phyloP scores from a whole-genome alignment of 257 asterid species.

The Forsythia suspensa region DNA sequence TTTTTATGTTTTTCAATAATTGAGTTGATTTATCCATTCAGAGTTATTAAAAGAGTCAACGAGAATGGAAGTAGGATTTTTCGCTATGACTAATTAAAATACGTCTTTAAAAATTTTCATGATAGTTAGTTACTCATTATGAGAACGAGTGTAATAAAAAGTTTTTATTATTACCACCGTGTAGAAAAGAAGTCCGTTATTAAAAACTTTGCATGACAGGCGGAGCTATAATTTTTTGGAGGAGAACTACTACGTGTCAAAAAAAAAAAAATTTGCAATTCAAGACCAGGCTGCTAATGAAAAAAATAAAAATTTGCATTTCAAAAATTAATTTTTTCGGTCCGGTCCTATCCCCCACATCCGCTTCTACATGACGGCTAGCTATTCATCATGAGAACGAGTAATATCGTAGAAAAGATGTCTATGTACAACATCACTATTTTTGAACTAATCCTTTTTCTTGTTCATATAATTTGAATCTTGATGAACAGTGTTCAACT shows the following conservation, averaged over 20 bases:
- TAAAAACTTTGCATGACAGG: neutral
- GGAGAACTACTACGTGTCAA: no score
- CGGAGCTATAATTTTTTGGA: no score
- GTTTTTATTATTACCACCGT: no score
- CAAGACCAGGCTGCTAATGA: no score
- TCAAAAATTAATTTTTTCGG: no score
- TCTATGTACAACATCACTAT: neutral
- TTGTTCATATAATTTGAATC: neutral
- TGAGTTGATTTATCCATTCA: neutral
- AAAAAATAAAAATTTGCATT: accelerated
- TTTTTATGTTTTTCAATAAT: no score
- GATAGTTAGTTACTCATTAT: no score
- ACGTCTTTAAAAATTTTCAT: no score
- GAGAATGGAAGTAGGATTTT: neutral
- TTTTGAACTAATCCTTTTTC: neutral
- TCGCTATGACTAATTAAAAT: neutral
- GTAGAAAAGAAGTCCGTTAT: neutral
- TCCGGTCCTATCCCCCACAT: no score
- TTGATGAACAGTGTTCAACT: neutral
- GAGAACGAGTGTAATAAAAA: no score
- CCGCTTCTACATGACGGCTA: neutral
- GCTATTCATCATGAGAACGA: neutral
- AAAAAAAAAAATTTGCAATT: no score
- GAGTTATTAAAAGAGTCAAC: no score
- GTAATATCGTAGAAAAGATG: neutral